A percentile compares a stretch with the other conserved stretches of the same genome.
Conservation (phyloP, 805 yeast species). For the Wilhelminamyces savonicus region DNA sequence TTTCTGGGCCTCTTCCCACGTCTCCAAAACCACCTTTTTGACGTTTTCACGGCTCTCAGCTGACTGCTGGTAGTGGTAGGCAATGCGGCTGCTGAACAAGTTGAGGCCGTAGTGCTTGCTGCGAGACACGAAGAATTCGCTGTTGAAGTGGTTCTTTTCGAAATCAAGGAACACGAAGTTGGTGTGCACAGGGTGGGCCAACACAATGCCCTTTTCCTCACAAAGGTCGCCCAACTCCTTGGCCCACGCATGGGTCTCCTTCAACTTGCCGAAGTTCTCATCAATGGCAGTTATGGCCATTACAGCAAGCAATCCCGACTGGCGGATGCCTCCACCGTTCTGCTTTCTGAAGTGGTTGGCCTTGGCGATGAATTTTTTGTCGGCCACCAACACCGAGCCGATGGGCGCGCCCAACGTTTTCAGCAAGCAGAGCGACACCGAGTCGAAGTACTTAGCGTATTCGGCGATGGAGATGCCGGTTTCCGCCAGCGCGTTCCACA, state of each 20-base stretch:
- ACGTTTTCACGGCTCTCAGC: constrained; percentile 23
- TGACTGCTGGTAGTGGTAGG: constrained; percentile 32
- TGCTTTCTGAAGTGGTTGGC: constrained; percentile 42
- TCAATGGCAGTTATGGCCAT: constrained; percentile 39
- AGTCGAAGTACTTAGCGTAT: constrained; percentile 34
- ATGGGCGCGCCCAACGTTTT: constrained; percentile 40
- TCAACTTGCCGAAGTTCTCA: constrained; percentile 28
- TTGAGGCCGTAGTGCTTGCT: constrained; percentile 13
- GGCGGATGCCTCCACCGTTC: constrained; percentile 40
- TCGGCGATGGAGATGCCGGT: constrained; percentile 34
- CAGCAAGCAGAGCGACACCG: constrained; percentile 37
- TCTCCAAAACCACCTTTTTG: constrained; percentile 9
- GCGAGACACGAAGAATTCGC: constrained; percentile 13
- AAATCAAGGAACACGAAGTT: constrained; percentile 37
- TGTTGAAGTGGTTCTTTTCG: constrained; percentile 22
- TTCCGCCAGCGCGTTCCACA: constrained; percentile 38
- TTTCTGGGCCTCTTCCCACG: constrained; percentile 10
- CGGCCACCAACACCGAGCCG: constrained; percentile 35
- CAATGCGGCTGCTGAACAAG: constrained; percentile 13
- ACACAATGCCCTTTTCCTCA: constrained; percentile 18
- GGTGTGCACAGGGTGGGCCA: constrained; percentile 34
- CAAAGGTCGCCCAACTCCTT: constrained; percentile 28
- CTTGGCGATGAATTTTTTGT: constrained; percentile 23
- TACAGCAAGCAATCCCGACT: constrained; percentile 32
- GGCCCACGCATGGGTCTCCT: constrained; percentile 27